Evolutionary conservation across 768 basidiomycete species (phyloP).

Genomic region (Coprinopsis marcescibilis): DNA sequence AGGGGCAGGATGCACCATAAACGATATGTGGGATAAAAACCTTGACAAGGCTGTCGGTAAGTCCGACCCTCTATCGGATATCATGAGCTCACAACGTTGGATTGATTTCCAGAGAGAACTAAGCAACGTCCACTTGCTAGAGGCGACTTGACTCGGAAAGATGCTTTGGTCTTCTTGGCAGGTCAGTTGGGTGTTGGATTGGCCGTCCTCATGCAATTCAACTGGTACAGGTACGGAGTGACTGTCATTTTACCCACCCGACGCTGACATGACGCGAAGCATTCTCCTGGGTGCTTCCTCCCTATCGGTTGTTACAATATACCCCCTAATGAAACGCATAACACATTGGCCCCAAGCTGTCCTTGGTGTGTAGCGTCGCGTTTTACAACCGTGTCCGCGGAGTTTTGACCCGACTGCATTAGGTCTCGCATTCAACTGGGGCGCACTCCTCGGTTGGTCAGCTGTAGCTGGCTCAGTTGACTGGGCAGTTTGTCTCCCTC

Average conservation of each 20-base stretch:
- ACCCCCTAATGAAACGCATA: constrained; percentile 95
- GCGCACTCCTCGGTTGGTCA: constrained; percentile 92
- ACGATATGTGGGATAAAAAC: constrained; percentile 96
- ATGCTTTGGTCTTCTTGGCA: constrained; percentile 79
- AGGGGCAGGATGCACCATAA: constrained; percentile 97
- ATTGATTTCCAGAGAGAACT: constrained; percentile 59
- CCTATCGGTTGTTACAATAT: constrained; percentile 77
- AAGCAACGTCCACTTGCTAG: constrained; percentile 81
- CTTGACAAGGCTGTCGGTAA: constrained; percentile 89
- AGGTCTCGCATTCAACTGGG: constrained; percentile 98
- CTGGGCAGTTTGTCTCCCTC: constrained; percentile 78
- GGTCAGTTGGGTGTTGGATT: constrained; percentile 78
- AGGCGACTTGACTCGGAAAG: constrained; percentile 69
- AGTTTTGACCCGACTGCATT: background rate
- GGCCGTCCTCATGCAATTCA: constrained; percentile 82
- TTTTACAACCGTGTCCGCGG: background rate
- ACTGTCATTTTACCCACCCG: background rate
- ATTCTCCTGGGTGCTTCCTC: constrained; percentile 91
- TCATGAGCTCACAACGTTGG: background rate
- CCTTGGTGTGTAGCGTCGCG: constrained; percentile 57
- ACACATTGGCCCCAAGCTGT: constrained; percentile 97
- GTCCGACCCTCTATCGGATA: constrained; percentile 16
- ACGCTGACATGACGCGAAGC: constrained; percentile 32
- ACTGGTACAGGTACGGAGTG: constrained; percentile 88
- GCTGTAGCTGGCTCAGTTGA: constrained; percentile 78